Evolutionary conservation across 140 eudicot species (phyloP).

Genomic region (Flaveria floridana): DNA sequence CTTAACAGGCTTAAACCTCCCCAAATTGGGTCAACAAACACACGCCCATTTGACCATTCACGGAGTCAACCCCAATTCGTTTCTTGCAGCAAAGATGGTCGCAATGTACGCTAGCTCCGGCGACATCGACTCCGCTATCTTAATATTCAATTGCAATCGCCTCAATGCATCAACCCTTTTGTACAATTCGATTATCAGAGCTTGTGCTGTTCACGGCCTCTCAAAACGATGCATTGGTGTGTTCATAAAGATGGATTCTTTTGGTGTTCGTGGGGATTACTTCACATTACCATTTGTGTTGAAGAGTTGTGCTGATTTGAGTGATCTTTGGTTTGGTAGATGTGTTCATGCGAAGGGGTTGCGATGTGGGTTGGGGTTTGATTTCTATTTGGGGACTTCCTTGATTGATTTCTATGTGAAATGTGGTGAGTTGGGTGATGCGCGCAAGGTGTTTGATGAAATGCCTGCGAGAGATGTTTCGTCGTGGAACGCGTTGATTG

Average conservation of each 20-base stretch:
- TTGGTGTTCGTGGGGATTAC: slow-evolving; percentile 53
- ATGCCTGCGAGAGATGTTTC: slow-evolving; percentile 68
- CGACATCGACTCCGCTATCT: slow-evolving; percentile 51
- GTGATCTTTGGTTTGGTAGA: slow-evolving; percentile 42
- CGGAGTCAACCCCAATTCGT: slow-evolving; percentile 50
- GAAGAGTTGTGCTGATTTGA: slow-evolving; percentile 54
- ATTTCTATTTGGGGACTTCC: slow-evolving; percentile 71
- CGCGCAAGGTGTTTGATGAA: slow-evolving; percentile 58
- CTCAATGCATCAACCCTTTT: slow-evolving; percentile 42
- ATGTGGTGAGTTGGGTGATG: slow-evolving; percentile 51
- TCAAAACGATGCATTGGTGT: slow-evolving; percentile 30
- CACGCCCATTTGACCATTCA: slow-evolving; percentile 61
- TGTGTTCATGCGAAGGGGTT: slow-evolving; percentile 57
- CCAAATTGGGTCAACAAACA: slow-evolving; percentile 55
- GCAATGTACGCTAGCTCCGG: slow-evolving; percentile 89
- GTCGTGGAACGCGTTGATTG: slow-evolving; percentile 71
- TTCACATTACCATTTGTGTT: slow-evolving; percentile 86
- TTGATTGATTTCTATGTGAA: slow-evolving; percentile 74
- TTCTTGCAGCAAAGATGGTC: slow-evolving; percentile 68
- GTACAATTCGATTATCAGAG: slow-evolving; percentile 67
- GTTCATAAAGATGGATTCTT: slow-evolving; percentile 38
- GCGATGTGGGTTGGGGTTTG: slow-evolving; percentile 58
- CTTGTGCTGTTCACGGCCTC: slow-evolving; percentile 40
- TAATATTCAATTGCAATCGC: slow-evolving; percentile 30
- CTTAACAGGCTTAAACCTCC: slow-evolving; percentile 53